Conservation (phyloP, 2,329 filamentous ascomycete genomes). For the Westerdykella aurantiaca region DNA sequence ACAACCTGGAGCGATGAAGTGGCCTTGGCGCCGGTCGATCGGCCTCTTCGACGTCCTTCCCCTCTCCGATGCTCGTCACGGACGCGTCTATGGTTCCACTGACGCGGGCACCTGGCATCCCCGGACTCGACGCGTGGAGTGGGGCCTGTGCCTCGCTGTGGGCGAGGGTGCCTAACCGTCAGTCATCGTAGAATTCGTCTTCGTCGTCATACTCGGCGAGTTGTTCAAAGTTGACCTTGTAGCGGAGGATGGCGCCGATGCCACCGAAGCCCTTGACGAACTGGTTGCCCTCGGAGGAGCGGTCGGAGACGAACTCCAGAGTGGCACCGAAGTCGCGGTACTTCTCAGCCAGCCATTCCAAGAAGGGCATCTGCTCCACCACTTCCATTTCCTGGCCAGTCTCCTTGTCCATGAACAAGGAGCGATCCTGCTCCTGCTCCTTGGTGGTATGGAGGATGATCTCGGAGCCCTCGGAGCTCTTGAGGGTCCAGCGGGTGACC, state of each 20-base stretch:
- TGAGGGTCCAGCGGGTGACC: slow-evolving; percentile 84
- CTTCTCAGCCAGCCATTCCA: slow-evolving; percentile 99
- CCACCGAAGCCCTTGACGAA: slow-evolving; percentile 99
- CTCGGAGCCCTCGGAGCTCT: slow-evolving; percentile 67
- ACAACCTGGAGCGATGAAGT: slow-evolving; percentile 39
- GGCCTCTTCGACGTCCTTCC: slow-evolving; percentile 7
- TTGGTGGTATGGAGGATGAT: slow-evolving; percentile 84
- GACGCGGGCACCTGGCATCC: slow-evolving; percentile 48
- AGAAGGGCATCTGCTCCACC: slow-evolving; percentile 77
- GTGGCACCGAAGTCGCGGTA: slow-evolving; percentile 97
- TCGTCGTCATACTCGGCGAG: slow-evolving; percentile 84
- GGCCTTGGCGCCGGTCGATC: slow-evolving; percentile 28
- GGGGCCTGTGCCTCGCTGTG: slow-evolving; percentile 77
- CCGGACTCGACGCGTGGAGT: slow-evolving; percentile 48
- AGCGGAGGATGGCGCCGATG: slow-evolving; percentile 92
- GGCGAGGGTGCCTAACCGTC: slow-evolving; percentile 84
- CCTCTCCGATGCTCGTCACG: slow-evolving; percentile 9
- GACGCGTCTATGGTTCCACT: slow-evolving; percentile 30
- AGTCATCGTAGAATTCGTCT: slow-evolving; percentile 88
- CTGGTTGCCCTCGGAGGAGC: slow-evolving; percentile 97
- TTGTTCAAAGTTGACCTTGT: slow-evolving; percentile 99
- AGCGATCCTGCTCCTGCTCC: slow-evolving; percentile 70
- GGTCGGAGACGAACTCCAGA: slow-evolving; percentile 95
- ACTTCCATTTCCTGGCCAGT: slow-evolving; percentile 98
- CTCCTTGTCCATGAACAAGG: slow-evolving; percentile 89